Evolutionary conservation across 1,284 basidiomycete species (phyloP).

Genomic region (Ustilago crameri): DNA sequence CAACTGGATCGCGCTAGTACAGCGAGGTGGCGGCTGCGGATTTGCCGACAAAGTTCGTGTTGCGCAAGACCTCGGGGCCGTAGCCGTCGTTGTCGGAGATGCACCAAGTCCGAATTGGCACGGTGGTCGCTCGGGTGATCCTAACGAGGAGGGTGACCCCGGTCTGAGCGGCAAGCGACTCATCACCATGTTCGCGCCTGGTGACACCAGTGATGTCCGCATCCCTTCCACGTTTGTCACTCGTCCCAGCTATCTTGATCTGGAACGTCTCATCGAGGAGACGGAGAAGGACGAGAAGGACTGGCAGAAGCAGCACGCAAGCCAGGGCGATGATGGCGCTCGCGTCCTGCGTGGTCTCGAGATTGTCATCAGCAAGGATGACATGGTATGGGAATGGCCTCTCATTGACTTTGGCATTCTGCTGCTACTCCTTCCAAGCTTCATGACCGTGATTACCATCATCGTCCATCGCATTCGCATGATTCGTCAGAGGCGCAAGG

Average conservation of each 20-base stretch:
- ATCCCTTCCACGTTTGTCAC: slow-evolving; percentile 67
- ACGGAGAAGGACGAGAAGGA: slow-evolving; percentile 51
- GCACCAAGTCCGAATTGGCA: slow-evolving; percentile 44
- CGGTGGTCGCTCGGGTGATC: slow-evolving; percentile 41
- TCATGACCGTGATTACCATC: slow-evolving; percentile 62
- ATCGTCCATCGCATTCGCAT: slow-evolving; percentile 60
- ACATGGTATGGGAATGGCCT: slow-evolving; percentile 62
- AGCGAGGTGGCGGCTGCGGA: slow-evolving; percentile 61
- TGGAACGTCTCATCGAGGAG: slow-evolving; percentile 57
- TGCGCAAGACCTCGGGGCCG: slow-evolving; percentile 63
- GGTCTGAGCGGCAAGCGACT: slow-evolving; percentile 56
- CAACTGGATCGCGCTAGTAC: slow-evolving; percentile 66
- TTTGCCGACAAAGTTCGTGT: slow-evolving; percentile 65
- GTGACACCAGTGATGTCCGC: slow-evolving; percentile 61
- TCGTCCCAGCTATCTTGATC: slow-evolving; percentile 63
- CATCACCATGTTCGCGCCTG: slow-evolving; percentile 64
- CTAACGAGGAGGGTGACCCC: slow-evolving; percentile 53
- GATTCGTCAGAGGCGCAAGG: slow-evolving; percentile 57
- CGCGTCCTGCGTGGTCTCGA: slow-evolving; percentile 47
- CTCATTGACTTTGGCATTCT: slow-evolving; percentile 63
- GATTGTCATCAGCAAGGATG: slow-evolving; percentile 62
- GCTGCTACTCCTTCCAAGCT: slow-evolving; percentile 63
- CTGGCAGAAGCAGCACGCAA: slow-evolving; percentile 31
- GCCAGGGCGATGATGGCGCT: slow-evolving; percentile 8
- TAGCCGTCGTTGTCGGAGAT: slow-evolving; percentile 67